Percentiles rank a stretch among this genome's conserved stretches.
These are phyloP conservation scores for Erodium trifolium DNA, from an alignment of 441 rosid species.

Conservation along the genomic window DNA sequence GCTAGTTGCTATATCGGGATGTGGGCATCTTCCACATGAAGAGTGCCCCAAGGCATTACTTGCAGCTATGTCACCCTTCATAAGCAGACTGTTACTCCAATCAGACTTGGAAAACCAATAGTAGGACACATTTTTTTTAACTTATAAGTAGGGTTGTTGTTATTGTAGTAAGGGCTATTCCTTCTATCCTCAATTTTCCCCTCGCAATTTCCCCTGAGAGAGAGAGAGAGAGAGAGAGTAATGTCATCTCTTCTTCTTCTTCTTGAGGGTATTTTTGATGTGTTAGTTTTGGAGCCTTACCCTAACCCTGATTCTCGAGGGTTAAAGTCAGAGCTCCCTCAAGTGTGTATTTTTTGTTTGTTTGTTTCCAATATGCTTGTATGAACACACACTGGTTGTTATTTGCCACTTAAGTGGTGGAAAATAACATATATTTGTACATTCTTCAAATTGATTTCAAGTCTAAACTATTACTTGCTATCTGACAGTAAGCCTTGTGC, in stretches of 20 bases:
- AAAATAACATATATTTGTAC: conserved; percentile 27
- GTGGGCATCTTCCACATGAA: conserved; percentile 97
- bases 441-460: conserved; percentile 17
- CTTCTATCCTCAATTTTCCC: neutral
- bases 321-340: conserved; percentile 23
- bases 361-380: conserved; percentile 9
- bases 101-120: conserved; percentile 22
- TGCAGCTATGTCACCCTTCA: conserved; percentile 77
- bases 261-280: conserved; percentile 32
- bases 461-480: no score
- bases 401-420: conserved; percentile 24
- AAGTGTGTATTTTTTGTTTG: conserved; percentile 14
- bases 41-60: conserved; percentile 92
- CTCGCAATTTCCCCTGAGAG: conserved; percentile 24
- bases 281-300: conserved; percentile 22
- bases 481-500: no score
- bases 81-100: conserved; percentile 50
- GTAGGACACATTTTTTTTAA: conserved; percentile 23
- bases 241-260: conserved; percentile 21
- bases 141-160: conserved; percentile 28
- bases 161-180: neutral
- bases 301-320: conserved; percentile 23
- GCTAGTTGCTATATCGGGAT: conserved; percentile 85
- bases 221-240: conserved; percentile 22
- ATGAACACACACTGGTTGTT: conserved; percentile 19